A percentile compares a stretch with the other conserved stretches of the same genome.
Evolutionary conservation across 805 yeast species (phyloP).

Genomic region (Metschnikowia peoriensis): DNA sequence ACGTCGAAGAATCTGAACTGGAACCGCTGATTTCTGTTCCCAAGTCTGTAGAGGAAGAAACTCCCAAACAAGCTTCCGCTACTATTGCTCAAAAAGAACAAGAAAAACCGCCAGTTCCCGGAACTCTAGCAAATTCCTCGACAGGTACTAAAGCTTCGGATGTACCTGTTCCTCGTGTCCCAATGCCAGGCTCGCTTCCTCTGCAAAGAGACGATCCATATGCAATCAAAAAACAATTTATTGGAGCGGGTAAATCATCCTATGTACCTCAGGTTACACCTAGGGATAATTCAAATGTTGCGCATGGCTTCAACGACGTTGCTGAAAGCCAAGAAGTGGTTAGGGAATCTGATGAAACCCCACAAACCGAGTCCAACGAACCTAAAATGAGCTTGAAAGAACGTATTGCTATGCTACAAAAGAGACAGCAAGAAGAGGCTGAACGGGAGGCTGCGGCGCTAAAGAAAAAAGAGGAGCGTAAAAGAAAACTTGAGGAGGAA

Average conservation of each 20-base stretch:
- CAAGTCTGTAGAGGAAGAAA: too few relatives aligned
- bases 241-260: slow-evolving; percentile 57
- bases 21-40: not conserved
- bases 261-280: slow-evolving; percentile 52
- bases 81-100: not conserved
- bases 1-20: slow-evolving; percentile 1
- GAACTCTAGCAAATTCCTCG: not conserved
- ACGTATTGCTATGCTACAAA: slow-evolving; percentile 78
- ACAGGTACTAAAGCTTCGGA: not conserved
- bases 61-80: too few relatives aligned
- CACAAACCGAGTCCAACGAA: slow-evolving; percentile 43
- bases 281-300: slow-evolving; percentile 35
- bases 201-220: slow-evolving; percentile 45
- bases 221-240: slow-evolving; percentile 51
- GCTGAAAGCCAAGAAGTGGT: slow-evolving; percentile 19
- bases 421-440: slow-evolving; percentile 77
- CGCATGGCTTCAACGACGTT: slow-evolving; percentile 29
- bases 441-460: slow-evolving; percentile 64
- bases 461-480: slow-evolving; percentile 50
- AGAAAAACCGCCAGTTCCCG: not conserved
- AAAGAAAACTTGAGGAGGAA: slow-evolving; percentile 31
- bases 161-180: slow-evolving; percentile 9
- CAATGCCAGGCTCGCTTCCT: slow-evolving; percentile 24
- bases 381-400: slow-evolving; percentile 85
- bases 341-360: slow-evolving; percentile 10